Evolutionary conservation across 768 basidiomycete genomes (phyloP), one percentile per base, ranked within the genome.

Genomic region (Obba rivulosa): DNA sequence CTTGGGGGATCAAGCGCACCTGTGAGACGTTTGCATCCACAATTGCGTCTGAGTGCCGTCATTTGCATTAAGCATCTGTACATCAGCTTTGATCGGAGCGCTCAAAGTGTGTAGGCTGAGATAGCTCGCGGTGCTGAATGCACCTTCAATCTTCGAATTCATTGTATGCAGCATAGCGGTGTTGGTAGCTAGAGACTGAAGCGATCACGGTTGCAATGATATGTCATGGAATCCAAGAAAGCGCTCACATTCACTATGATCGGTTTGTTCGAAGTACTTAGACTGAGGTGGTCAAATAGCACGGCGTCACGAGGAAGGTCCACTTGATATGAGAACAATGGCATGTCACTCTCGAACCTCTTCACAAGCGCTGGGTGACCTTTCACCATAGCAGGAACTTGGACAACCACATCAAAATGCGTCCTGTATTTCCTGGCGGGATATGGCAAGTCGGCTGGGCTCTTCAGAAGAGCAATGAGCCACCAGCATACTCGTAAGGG

Each of bases 1-100:
- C n/a, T n/a, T n/a, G n/a, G n/a, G 8, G 35, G 24, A 16, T 10
- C 25, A 28, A 3, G 58, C 69, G 39, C 59, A 78, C 78, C 66
- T 69, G 50, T 80, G 78, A 21, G 51, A 64, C 1, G 75, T 74
- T 13, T 50, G 56, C 43, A 77, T 57, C 1, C 43, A 28, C 49
- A 77, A 53, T n/a, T 53, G 48, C 18, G 69, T 57, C 2, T 65
- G 46, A 17, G 69, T 57, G 5, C 45, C 42, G 44, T 56, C 46
- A 25, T 64, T 49, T 8, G 57, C 52, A 43, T 69, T 69, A 10
- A 58, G 37, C 36, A 81, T 45, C 21, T 59, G 63, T 25, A 78
- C 72, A 25, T 62, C 55, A 0, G 53, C 62, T 2, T 59, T 52
- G 41, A 75, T 69, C 1, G 41, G 55, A 3, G 55, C 63, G 43